Conservation (phyloP, 495 filamentous ascomycete species). For the Penicillium soppii region DNA sequence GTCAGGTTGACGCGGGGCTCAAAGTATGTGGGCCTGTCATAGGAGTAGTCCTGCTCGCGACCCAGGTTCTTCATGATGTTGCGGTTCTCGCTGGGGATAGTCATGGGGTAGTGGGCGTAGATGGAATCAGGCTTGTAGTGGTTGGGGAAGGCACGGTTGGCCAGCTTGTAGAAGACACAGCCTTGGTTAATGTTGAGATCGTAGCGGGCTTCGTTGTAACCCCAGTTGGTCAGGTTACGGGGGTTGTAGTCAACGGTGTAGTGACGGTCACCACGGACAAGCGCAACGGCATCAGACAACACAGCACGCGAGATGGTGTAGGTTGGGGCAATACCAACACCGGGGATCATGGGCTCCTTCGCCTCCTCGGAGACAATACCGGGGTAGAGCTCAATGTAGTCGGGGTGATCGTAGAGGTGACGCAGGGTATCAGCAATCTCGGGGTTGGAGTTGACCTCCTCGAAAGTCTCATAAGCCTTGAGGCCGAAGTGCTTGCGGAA, state of each 20-base stretch:
- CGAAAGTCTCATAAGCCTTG: constrained; percentile 58
- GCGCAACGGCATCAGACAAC: constrained; percentile 52
- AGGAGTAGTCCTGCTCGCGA: constrained; percentile 70
- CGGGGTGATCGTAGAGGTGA: constrained; percentile 59
- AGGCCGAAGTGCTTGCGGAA: constrained; percentile 62
- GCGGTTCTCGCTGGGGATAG: constrained; percentile 68
- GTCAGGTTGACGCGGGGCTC: constrained; percentile 53
- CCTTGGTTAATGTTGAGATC: constrained; percentile 75
- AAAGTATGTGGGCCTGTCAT: constrained; percentile 57
- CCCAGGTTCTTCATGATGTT: constrained; percentile 73
- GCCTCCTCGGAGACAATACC: constrained; percentile 57
- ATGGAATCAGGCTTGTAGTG: constrained; percentile 77
- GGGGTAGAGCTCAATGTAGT: constrained; percentile 64
- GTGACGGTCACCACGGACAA: constrained; percentile 54
- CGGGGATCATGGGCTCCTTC: constrained; percentile 53
- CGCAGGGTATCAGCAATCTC: constrained; percentile 51
- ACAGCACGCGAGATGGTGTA: constrained; percentile 58
- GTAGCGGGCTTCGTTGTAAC: constrained; percentile 70
- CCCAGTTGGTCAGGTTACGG: constrained; percentile 76
- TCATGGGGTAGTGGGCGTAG: constrained; percentile 89
- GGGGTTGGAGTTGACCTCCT: constrained; percentile 62
- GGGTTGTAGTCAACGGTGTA: constrained; percentile 69
- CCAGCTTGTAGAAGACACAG: constrained; percentile 83
- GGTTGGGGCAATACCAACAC: constrained; percentile 56
- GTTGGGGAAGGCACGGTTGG: constrained; percentile 74